Evolutionary conservation across 495 filamentous ascomycete species (phyloP), one percentile per base, ranked within the genome.

Genomic region (Bacidia gigantensis): DNA sequence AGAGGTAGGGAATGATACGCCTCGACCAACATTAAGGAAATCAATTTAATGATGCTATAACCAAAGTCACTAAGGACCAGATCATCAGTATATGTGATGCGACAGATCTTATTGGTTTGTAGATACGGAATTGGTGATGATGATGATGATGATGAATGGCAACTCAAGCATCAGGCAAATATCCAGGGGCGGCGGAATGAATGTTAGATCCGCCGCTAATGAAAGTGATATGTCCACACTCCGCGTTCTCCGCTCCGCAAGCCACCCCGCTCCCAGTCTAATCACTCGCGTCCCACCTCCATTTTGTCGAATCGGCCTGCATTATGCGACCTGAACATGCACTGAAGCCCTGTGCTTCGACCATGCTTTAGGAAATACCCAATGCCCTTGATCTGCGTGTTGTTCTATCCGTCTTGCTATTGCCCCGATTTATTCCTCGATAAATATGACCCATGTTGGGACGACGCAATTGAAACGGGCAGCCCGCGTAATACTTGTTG

Each of bases 401-500:
- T n/a, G n/a, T n/a, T 35, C 7, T 35, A 7, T 14, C 29, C 29
- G 5, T 35, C 29, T 35, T 35, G 29, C 7, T 35, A 5, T 7
- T 35, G 7, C 29, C 29, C 29, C 29, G 29, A 14, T 14, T 35
- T 14, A 35, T 35, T 35, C 29, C 7, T 35, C 29, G 29, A 14
- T 35, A 35, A 35, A 7, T 14, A 50, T 50, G 47, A 26, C n/a
- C n/a, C n/a, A 35, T n/a, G 38, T 25, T 23, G 47, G 11, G 25
- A 64, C 64, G 2, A 67, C 62, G 56, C 66, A 79, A 68, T 81
- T 93, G 60, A 77, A 77, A 52, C 80, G 76, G 65, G 90, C 92
- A 35, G 92, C 93, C 17, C 84, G 92, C 26, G 81, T 98, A 49
- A 97, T 98, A 64, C 79, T 98, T 51, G 79, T 98, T 55, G 92